Conservation (phyloP, 768 basidiomycete genomes). For the Gymnopilus junonius region DNA sequence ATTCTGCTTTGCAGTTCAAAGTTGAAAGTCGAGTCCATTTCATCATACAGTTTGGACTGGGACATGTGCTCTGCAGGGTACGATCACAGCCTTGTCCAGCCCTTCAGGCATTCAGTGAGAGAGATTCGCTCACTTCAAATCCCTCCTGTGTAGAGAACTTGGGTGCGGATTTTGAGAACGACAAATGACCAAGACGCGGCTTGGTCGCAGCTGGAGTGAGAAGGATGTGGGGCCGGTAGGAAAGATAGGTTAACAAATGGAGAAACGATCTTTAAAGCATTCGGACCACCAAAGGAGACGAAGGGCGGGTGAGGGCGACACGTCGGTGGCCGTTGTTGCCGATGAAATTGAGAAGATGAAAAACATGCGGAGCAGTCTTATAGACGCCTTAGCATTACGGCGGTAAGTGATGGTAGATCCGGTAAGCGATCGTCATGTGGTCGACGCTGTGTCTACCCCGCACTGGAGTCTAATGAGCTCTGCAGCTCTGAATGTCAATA, state of each 20-base stretch:
- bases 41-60: background rate
- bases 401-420: slow-evolving; percentile 8
- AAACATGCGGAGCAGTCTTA: background rate
- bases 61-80: background rate
- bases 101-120: background rate
- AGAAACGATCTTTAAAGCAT: background rate
- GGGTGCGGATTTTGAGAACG: background rate
- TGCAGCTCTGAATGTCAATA: too few relatives aligned
- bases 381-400: background rate
- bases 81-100: slow-evolving; percentile 1
- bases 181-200: background rate
- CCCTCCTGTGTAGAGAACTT: background rate
- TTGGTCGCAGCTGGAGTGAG: background rate
- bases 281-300: background rate
- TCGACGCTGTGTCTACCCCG: background rate
- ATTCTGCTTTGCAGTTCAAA: background rate
- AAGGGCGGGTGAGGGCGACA: background rate
- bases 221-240: background rate
- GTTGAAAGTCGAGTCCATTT: background rate
- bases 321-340: background rate
- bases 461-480: background rate
- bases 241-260: background rate
- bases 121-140: background rate
- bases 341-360: background rate
- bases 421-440: slow-evolving; percentile 9